Evolutionary conservation across 805 yeast genomes (phyloP).

Genomic region (Wickerhamomyces rabaulensis): DNA sequence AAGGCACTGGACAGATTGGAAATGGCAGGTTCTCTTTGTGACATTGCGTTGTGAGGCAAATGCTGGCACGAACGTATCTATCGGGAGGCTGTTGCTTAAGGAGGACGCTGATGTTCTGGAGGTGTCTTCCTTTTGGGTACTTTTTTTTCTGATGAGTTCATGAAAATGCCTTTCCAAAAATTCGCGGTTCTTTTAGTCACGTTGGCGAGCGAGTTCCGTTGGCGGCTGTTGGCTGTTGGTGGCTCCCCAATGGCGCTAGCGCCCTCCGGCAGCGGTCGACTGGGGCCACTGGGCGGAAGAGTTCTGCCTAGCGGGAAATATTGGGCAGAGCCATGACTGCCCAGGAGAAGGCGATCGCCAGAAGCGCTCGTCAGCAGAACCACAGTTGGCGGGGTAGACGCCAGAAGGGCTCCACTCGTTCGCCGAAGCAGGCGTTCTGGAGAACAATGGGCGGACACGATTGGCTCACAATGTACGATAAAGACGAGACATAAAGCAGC

Average conservation of each 20-base stretch:
- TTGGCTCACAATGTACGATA: neutral
- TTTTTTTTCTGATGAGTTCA: neutral
- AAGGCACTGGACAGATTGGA: slow-evolving; percentile 3
- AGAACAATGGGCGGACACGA: neutral
- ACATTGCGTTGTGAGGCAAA: neutral
- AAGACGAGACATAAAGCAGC: too few species aligned
- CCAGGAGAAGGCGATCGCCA: too few species aligned
- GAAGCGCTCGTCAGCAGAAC: too few species aligned
- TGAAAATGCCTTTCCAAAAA: neutral
- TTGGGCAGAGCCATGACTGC: too few species aligned
- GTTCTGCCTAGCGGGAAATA: neutral
- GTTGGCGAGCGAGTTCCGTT: neutral
- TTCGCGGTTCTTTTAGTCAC: neutral
- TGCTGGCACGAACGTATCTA: neutral
- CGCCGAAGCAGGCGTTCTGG: neutral
- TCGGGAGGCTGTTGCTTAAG: neutral
- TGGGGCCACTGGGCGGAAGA: neutral
- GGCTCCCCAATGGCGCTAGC: too few species aligned
- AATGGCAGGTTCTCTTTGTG: slow-evolving; percentile 5
- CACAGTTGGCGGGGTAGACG: neutral
- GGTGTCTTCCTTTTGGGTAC: neutral
- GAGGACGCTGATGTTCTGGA: neutral
- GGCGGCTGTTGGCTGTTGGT: too few species aligned
- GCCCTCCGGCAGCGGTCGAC: too few species aligned
- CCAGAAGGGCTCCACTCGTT: neutral